Conservation (phyloP, 2,329 filamentous ascomycete genomes). For the Pseudogymnoascus sp. region DNA sequence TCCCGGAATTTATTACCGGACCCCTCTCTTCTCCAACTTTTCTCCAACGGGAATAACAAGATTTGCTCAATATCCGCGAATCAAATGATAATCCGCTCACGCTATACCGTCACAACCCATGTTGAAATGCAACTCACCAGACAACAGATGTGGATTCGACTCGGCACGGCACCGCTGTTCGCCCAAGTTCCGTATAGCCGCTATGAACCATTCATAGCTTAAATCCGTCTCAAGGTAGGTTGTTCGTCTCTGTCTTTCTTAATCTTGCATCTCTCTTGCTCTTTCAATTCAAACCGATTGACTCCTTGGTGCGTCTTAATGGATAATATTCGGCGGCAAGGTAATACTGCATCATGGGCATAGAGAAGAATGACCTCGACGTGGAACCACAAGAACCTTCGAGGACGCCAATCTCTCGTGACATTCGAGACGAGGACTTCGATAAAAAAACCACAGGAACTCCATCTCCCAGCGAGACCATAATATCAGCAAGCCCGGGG, state of each 20-base stretch:
- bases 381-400: conserved; percentile 1
- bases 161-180: conserved; percentile 1
- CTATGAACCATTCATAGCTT: background rate
- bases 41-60: conserved; percentile 6
- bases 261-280: background rate
- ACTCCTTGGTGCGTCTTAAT: background rate
- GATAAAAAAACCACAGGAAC: background rate
- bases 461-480: background rate
- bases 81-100: background rate
- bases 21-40: background rate
- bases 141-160: background rate
- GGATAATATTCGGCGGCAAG: background rate
- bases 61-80: background rate
- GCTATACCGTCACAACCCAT: background rate
- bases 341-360: background rate
- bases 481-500: background rate
- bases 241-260: background rate
- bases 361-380: background rate
- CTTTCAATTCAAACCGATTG: background rate
- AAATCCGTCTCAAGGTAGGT: background rate
- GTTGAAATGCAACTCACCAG: background rate
- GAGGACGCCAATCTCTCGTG: background rate
- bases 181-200: conserved; percentile 7
- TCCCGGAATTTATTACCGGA: background rate
- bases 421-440: background rate